Evolutionary conservation across 768 basidiomycete genomes (phyloP), one percentile per base, ranked within the genome.

Genomic region (Lactarius hengduanensis): DNA sequence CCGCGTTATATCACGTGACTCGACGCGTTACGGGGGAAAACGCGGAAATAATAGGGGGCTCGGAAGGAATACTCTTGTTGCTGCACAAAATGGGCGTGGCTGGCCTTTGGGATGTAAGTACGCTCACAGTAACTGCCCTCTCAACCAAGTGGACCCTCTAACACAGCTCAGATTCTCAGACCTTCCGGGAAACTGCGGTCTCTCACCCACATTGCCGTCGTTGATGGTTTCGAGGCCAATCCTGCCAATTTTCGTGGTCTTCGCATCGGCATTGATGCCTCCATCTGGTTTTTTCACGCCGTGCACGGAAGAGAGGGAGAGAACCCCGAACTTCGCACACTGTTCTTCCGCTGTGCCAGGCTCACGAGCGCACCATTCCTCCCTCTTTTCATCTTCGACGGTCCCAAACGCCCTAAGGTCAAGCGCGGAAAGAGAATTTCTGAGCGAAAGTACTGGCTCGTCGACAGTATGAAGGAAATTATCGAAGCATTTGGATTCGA

Each of bases 311-410:
- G 77, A 63, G 89, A 90, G 71, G 94, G 93, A 11, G 91, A 94
- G 75, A 95, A 95, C 66, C 94, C 93, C 9, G 90, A 92, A 63
- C 80, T 95, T 11, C 81, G 92, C 32, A 94, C 91, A 0, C 78
- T 91, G 8, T 90, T 95, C 79, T 96, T 94, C 76, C 89, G 91
- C 54, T 93, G 92, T 75, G 86, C 88, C 43, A 85, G 84, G 28
- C 83, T 97, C 3, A 84, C 91, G 75, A 83, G 82, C 62, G 82
- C 86, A 10, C 93, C 94, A 0, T 86, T 96, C 69, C 82, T 94
- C 13, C 93, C 93, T 0, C 82, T 97, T 13, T 96, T 96, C 74
- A 91, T 96, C 4, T 97, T 96, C 73, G 94, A 97, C 76, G 94
- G 94, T 0, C 91, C 91, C 0, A 84, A 87, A 67, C 84, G 94